phyloP scores from a whole-genome alignment of 148 eudicot species.

The Rhododendron ferrugineum region DNA sequence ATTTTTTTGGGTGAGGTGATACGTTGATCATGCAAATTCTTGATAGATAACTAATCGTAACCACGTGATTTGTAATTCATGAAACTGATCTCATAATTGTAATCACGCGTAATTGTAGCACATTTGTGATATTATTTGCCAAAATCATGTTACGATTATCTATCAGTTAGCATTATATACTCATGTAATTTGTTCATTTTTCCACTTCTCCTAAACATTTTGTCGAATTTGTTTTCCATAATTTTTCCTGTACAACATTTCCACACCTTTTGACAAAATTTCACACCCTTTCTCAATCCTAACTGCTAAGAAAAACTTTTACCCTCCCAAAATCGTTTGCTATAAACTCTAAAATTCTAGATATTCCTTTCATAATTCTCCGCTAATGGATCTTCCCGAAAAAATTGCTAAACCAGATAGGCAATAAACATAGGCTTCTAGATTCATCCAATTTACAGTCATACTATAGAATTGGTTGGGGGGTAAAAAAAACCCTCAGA shows the following conservation, averaged over 20 bases:
- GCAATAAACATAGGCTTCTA: background rate
- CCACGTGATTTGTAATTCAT: no score
- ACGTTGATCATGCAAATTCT: no score
- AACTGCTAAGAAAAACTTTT: background rate
- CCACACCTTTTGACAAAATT: background rate
- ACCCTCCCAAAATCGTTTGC: background rate
- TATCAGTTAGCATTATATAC: background rate
- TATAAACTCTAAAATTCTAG: background rate
- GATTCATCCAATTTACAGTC: background rate
- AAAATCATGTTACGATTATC: background rate
- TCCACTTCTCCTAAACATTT: background rate
- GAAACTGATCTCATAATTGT: no score
- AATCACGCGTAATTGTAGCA: background rate
- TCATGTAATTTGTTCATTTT: no score
- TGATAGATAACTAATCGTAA: no score
- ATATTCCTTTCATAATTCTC: background rate
- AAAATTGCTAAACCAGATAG: background rate
- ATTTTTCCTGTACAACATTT: background rate
- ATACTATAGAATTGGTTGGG: background rate
- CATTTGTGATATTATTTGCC: background rate
- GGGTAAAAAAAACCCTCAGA: background rate
- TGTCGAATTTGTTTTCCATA: background rate
- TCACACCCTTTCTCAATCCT: background rate
- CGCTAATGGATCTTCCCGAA: background rate
- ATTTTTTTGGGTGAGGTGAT: no score